Evolutionary conservation across 139 green algal genomes (phyloP).

Genomic region (Ettlia oleoabundans): DNA sequence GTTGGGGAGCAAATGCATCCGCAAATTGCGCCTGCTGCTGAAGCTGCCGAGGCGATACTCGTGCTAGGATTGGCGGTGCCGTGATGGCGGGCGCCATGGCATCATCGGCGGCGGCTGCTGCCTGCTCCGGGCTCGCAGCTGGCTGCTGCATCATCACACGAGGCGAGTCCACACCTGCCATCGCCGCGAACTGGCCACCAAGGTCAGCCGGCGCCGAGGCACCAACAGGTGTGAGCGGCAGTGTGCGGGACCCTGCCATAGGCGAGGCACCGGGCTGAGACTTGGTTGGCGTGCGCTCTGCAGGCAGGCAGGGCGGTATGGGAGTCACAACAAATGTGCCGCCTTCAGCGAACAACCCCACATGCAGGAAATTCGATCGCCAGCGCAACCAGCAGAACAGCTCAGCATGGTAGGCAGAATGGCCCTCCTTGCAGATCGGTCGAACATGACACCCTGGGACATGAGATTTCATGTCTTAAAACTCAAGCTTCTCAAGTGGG

Average conservation of each 20-base stretch:
- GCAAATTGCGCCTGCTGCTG: background rate
- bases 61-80: no score
- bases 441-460: no score
- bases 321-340: background rate
- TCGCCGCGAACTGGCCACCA: constrained; percentile 4
- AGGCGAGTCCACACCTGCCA: background rate
- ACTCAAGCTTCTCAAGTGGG: no score
- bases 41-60: no score
- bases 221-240: constrained; percentile 31
- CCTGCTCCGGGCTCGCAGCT: background rate
- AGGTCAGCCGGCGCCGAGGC: constrained; percentile 27
- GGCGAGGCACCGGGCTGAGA: background rate
- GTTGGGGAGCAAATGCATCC: background rate
- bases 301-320: background rate
- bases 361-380: no score
- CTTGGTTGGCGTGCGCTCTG: constrained; percentile 33
- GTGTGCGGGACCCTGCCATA: background rate
- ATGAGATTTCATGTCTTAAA: no score
- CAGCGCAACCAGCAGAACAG: no score
- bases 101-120: no score
- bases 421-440: background rate
- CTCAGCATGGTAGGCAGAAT: no score
- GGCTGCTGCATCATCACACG: background rate
- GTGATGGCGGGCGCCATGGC: no score
- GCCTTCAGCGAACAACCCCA: background rate